A percentile compares a stretch with the other conserved stretches of the same genome.
Conservation (phyloP, 176 grass and related monocot species). For the Otatea glauca region DNA sequence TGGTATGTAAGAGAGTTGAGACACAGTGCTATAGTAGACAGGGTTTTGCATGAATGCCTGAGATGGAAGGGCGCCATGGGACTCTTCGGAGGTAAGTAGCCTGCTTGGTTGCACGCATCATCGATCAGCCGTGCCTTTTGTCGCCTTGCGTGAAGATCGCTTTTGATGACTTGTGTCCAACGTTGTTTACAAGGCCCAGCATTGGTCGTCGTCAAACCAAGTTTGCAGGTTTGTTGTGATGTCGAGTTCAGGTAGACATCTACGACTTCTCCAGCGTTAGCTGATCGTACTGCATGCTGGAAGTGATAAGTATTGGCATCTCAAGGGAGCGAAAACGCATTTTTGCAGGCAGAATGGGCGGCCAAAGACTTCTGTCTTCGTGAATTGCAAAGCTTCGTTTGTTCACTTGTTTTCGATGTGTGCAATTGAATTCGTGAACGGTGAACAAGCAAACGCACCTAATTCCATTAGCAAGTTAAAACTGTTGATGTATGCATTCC, state of each 20-base stretch:
- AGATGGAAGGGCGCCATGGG: background rate
- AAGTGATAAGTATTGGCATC: background rate
- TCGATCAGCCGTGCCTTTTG: background rate
- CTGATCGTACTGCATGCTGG: background rate
- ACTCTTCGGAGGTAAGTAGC: background rate
- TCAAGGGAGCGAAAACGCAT: background rate
- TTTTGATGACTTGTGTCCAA: background rate
- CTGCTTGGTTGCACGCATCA: background rate
- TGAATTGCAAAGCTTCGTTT: background rate
- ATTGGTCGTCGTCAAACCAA: constrained; percentile 8
- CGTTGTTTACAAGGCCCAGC: background rate
- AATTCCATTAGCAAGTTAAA: background rate
- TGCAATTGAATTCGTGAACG: background rate
- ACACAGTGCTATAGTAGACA: background rate
- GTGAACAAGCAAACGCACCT: background rate
- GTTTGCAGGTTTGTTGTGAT: background rate
- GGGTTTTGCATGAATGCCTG: background rate
- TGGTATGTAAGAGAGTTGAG: background rate
- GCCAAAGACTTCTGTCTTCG: background rate
- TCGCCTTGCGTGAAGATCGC: background rate
- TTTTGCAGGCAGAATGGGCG: background rate
- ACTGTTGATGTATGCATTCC: background rate
- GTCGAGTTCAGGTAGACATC: constrained; percentile 8
- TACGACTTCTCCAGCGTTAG: constrained; percentile 19
- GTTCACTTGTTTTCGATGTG: background rate